Percentiles rank a stretch among this genome's conserved stretches.
These are phyloP conservation scores for Globisporangium yorkense DNA, from an alignment of 352 stramenopile species.

Conservation along the genomic window DNA sequence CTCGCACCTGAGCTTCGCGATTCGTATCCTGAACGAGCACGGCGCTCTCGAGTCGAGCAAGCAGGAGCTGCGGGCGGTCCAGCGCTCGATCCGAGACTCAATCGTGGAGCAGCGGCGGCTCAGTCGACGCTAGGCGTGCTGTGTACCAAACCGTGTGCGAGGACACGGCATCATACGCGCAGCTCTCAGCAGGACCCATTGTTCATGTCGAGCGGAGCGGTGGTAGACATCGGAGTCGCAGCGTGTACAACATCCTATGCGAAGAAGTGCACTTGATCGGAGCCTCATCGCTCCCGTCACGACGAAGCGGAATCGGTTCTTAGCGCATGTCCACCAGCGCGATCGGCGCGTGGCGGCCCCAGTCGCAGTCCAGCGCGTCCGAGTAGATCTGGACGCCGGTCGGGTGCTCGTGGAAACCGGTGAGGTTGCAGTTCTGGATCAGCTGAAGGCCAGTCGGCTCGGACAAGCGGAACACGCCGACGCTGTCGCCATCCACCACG, in stretches of 20 bases:
- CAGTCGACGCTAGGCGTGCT: slow-evolving; percentile 1
- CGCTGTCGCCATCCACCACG: slow-evolving; percentile 19
- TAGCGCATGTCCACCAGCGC: slow-evolving; percentile 69
- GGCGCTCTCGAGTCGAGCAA: slow-evolving; percentile 8
- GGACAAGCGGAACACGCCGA: slow-evolving; percentile 83
- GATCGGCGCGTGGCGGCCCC: slow-evolving; percentile 32
- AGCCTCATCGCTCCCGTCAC: no score
- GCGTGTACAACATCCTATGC: neutral
- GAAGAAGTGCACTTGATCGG: neutral
- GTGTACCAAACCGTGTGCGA: neutral
- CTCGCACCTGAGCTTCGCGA: slow-evolving; percentile 10
- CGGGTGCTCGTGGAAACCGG: slow-evolving; percentile 84
- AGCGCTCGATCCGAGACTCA: slow-evolving; percentile 9
- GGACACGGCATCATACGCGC: neutral
- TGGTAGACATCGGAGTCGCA: neutral
- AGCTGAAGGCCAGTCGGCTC: slow-evolving; percentile 73
- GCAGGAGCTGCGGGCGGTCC: slow-evolving; percentile 7
- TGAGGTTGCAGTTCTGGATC: slow-evolving; percentile 86
- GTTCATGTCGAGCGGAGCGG: neutral
- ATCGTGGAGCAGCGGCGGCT: slow-evolving; percentile 11
- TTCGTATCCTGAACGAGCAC: slow-evolving; percentile 13
- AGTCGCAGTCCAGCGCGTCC: slow-evolving; percentile 65
- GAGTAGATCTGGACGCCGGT: slow-evolving; percentile 75
- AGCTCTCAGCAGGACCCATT: neutral
- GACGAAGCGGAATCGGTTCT: neutral